These are phyloP conservation scores for Rhizopus sp. DNA, from an alignment of 371 early-diverging fungal genomes.

Conservation along the genomic window DNA sequence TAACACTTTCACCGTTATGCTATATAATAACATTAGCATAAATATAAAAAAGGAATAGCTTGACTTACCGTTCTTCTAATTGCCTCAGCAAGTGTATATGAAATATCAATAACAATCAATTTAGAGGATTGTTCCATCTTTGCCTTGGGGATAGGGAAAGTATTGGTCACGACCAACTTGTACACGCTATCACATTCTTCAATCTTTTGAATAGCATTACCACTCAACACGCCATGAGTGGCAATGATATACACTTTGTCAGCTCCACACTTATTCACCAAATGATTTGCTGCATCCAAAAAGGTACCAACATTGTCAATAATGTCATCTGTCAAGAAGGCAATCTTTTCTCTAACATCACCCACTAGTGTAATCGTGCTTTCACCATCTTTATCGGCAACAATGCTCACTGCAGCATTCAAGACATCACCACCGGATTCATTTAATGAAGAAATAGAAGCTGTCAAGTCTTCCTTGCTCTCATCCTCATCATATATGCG, in stretches of 20 bases:
- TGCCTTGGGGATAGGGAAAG: slow-evolving; percentile 85
- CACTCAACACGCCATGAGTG: slow-evolving; percentile 93
- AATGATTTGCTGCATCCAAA: slow-evolving; percentile 88
- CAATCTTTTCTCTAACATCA: slow-evolving; percentile 86
- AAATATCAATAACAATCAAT: slow-evolving; percentile 87
- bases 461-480: slow-evolving; percentile 31
- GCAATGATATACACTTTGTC: slow-evolving; percentile 89
- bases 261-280: slow-evolving; percentile 84
- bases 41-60: slow-evolving; percentile 4
- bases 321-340: slow-evolving; percentile 93
- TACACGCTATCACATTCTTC: slow-evolving; percentile 84
- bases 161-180: slow-evolving; percentile 91
- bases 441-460: slow-evolving; percentile 49
- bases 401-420: slow-evolving; percentile 53
- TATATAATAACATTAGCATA: slow-evolving; percentile 9
- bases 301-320: slow-evolving; percentile 88
- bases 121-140: slow-evolving; percentile 76
- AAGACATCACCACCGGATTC: slow-evolving; percentile 44
- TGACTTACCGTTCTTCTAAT: slow-evolving; percentile 84
- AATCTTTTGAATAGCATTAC: slow-evolving; percentile 81
- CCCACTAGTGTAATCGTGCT: slow-evolving; percentile 85
- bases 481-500: slow-evolving; percentile 47
- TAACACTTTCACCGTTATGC: slow-evolving; percentile 97
- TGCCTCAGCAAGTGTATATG: slow-evolving; percentile 91
- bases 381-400: slow-evolving; percentile 57